Conservation (phyloP, 495 filamentous ascomycete genomes). For the Evansstolkia leycettana region DNA sequence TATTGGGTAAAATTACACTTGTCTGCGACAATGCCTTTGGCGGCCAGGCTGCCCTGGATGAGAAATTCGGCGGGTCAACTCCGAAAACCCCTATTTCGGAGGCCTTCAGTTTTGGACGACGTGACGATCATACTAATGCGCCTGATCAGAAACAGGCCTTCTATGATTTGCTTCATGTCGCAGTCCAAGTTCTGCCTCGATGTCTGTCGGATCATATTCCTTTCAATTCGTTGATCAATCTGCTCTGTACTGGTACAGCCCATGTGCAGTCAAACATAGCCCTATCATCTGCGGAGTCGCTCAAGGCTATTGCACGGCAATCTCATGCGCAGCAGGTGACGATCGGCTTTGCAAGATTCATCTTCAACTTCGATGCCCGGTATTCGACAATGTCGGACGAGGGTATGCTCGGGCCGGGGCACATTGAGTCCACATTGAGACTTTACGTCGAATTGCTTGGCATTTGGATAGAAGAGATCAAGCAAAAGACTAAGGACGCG, state of each 20-base stretch:
- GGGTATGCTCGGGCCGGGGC: slow-evolving; percentile 86
- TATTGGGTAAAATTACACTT: slow-evolving; percentile 87
- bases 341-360: slow-evolving; percentile 91
- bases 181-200: slow-evolving; percentile 86
- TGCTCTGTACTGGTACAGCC: slow-evolving; percentile 91
- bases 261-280: slow-evolving; percentile 92
- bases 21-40: slow-evolving; percentile 95
- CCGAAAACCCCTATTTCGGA: slow-evolving; percentile 92
- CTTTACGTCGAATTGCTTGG: slow-evolving; percentile 87
- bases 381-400: slow-evolving; percentile 98
- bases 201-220: slow-evolving; percentile 85
- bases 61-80: slow-evolving; percentile 75
- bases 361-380: slow-evolving; percentile 94
- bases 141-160: slow-evolving; percentile 86
- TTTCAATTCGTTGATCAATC: slow-evolving; percentile 87
- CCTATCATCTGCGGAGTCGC: slow-evolving; percentile 75
- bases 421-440: slow-evolving; percentile 87
- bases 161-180: slow-evolving; percentile 90
- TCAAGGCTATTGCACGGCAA: slow-evolving; percentile 91
- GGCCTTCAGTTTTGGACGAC: slow-evolving; percentile 76
- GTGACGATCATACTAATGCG: slow-evolving; percentile 63
- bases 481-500: slow-evolving; percentile 67
- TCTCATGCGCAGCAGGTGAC: slow-evolving; percentile 91
- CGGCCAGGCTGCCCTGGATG: slow-evolving; percentile 86
- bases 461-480: slow-evolving; percentile 96